These are phyloP conservation scores for Glycyrrhiza uralensis DNA, from an alignment of 306 rosid genomes.

Conservation along the genomic window DNA sequence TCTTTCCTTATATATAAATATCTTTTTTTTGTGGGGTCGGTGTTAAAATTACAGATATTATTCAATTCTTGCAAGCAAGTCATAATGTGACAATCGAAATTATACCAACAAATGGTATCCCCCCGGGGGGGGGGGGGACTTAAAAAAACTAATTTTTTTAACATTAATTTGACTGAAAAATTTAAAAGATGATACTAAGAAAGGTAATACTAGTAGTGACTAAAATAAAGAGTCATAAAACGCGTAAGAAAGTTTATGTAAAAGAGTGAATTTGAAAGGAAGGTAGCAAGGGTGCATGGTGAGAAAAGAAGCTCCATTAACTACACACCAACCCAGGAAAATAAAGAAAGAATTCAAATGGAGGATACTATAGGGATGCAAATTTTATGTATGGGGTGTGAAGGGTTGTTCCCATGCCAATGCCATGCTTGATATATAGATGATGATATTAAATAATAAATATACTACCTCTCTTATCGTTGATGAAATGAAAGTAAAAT, in stretches of 20 bases:
- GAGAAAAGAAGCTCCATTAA: constrained; percentile 1
- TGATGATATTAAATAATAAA: no score
- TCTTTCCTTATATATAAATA: background rate
- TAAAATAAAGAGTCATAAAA: background rate
- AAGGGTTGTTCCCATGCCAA: background rate
- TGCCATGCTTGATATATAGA: background rate
- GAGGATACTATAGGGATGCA: background rate
- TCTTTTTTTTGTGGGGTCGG: background rate
- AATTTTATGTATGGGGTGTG: background rate
- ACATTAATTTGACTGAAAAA: background rate
- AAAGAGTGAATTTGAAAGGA: background rate
- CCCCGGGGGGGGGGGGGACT: no score
- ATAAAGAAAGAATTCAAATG: constrained; percentile 1
- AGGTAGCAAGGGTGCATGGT: background rate
- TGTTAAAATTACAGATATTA: background rate
- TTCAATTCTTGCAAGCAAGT: background rate
- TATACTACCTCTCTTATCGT: background rate
- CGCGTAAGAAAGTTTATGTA: background rate
- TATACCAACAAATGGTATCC: background rate
- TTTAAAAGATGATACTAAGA: background rate
- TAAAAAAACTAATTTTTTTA: no score
- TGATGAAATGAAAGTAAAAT: background rate
- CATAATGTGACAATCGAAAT: background rate
- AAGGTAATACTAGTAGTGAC: background rate
- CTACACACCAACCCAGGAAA: constrained; percentile 1